Evolutionary conservation across 164 flowering plant genomes (phyloP).

Genomic region (Vitis amurensis): DNA sequence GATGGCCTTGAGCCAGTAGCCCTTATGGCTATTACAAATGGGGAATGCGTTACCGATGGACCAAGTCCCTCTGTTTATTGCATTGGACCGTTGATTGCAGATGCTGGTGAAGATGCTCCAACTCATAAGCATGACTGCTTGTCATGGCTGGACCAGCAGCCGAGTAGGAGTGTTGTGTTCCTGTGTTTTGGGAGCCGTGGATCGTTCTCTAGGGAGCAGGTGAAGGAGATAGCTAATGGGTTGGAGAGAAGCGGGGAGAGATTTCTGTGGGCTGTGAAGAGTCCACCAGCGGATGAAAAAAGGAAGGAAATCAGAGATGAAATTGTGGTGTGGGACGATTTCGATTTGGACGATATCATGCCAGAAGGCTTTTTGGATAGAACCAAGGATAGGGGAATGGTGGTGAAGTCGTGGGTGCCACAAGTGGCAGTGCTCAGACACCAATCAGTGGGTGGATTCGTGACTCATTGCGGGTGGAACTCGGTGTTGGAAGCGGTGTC

Average conservation of each 20-base stretch:
- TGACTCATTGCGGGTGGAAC: too few species aligned
- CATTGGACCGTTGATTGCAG: too few species aligned
- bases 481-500: too few species aligned
- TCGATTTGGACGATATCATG: not conserved
- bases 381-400: conserved; percentile 1
- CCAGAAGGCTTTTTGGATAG: conserved; percentile 10
- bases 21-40: too few species aligned
- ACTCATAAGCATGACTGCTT: too few species aligned
- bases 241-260: not conserved
- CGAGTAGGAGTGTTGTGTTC: not conserved
- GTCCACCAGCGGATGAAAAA: not conserved
- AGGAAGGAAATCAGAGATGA: not conserved
- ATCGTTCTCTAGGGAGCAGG: not conserved
- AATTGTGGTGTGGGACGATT: not conserved
- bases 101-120: too few species aligned
- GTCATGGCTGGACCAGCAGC: not conserved
- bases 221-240: not conserved
- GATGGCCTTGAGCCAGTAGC: too few species aligned
- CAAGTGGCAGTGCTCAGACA: conserved; percentile 3
- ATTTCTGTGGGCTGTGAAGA: not conserved
- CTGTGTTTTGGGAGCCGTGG: not conserved
- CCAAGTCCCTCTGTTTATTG: too few species aligned
- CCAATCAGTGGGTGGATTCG: conserved; percentile 2
- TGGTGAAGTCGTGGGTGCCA: conserved; percentile 15
- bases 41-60: too few species aligned